Conservation (phyloP, 352 stramenopile species). For the Thraustochytrium sp. region DNA sequence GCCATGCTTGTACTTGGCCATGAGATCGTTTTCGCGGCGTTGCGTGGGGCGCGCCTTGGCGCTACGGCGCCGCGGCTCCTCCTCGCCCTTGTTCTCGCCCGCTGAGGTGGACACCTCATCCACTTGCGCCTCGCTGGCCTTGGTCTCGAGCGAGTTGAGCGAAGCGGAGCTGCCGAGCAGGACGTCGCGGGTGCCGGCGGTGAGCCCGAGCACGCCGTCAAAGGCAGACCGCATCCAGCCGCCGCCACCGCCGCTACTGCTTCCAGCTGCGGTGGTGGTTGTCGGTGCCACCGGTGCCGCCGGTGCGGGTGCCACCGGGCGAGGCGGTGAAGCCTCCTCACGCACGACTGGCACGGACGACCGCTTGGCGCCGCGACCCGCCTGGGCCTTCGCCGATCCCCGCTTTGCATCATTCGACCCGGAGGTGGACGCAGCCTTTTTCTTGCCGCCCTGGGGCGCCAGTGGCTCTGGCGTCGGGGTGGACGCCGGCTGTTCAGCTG, state of each 20-base stretch:
- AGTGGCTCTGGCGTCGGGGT: too few species aligned
- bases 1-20: not conserved
- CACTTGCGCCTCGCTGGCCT: not conserved
- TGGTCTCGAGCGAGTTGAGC: not conserved
- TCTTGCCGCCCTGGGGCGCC: too few species aligned
- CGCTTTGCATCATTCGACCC: too few species aligned
- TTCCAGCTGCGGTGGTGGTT: not conserved
- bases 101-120: not conserved
- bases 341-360: not conserved
- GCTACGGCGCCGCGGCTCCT: too few species aligned
- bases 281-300: too few species aligned
- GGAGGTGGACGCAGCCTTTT: too few species aligned
- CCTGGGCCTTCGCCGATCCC: not conserved
- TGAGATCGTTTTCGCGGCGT: not conserved
- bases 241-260: not conserved
- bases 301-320: not conserved
- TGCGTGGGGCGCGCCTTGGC: too few species aligned
- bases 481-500: not conserved
- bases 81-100: too few species aligned
- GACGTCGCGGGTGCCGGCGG: not conserved
- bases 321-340: not conserved
- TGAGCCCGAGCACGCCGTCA: slow-evolving; percentile 34
- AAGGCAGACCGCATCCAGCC: not conserved
- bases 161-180: not conserved
- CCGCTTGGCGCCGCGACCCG: too few species aligned